Evolutionary conservation across 1,139 yeast species (phyloP).

Genomic region (Kazachstania sp.): DNA sequence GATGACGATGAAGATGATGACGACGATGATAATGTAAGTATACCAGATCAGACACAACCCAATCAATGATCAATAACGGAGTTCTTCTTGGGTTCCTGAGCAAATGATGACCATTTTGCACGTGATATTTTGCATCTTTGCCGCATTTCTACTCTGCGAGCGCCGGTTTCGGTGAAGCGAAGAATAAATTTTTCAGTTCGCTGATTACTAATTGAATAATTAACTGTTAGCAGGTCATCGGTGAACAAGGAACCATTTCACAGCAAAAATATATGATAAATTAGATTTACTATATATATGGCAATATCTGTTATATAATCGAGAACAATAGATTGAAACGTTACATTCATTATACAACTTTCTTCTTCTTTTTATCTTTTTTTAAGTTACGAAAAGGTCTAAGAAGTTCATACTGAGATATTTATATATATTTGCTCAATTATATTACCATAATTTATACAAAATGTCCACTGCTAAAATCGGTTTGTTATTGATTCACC

Average conservation of each 20-base stretch:
- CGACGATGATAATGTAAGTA: constrained; percentile 2
- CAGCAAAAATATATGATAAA: neutral
- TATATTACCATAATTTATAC: neutral
- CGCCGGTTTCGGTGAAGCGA: neutral
- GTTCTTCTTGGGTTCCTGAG: too few relatives aligned
- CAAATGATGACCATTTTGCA: neutral
- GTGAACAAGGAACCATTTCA: neutral
- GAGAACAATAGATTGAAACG: too few relatives aligned
- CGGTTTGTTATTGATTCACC: constrained; percentile 55
- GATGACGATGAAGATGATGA: constrained; percentile 9
- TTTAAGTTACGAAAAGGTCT: too few relatives aligned
- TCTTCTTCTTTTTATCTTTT: too few relatives aligned
- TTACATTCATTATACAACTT: too few relatives aligned
- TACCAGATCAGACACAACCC: too few relatives aligned
- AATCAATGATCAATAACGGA: too few relatives aligned
- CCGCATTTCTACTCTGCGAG: neutral
- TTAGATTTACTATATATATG: neutral
- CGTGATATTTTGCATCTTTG: neutral
- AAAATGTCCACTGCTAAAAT: constrained; percentile 19
- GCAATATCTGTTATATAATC: too few relatives aligned
- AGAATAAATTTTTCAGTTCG: neutral
- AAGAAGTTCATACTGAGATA: too few relatives aligned
- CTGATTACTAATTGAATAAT: neutral
- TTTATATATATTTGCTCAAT: neutral
- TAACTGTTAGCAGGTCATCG: neutral